Evolutionary conservation across 257 asterid species (phyloP).

Genomic region (Avicennia marina): DNA sequence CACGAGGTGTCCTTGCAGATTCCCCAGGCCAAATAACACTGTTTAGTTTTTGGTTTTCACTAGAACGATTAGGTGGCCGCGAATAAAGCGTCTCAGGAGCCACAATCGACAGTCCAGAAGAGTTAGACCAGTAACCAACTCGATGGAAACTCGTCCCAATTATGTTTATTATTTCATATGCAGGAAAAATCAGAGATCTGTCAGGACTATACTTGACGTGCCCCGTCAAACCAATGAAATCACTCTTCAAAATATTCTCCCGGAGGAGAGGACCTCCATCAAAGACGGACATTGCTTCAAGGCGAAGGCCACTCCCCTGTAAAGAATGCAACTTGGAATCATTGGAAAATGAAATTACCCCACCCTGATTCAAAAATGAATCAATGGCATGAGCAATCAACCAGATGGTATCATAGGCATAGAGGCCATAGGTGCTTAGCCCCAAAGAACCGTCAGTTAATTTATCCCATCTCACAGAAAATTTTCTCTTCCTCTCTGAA

Average conservation of each 20-base stretch:
- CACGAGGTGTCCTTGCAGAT: conserved; percentile 63
- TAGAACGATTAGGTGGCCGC: conserved; percentile 50
- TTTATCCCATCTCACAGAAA: conserved; percentile 49
- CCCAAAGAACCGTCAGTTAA: conserved; percentile 52
- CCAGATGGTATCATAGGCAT: conserved; percentile 90
- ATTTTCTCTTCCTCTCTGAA: conserved; percentile 45
- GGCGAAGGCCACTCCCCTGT: conserved; percentile 52
- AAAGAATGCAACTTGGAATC: conserved; percentile 43
- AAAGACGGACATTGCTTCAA: conserved; percentile 60
- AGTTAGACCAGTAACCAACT: conserved; percentile 85
- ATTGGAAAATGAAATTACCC: conserved; percentile 59
- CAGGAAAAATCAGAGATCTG: conserved; percentile 52
- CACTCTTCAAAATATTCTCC: conserved; percentile 43
- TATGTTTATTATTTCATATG: conserved; percentile 73
- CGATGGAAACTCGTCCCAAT: conserved; percentile 73
- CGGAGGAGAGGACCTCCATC: conserved; percentile 77
- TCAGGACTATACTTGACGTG: conserved; percentile 53
- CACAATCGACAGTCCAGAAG: conserved; percentile 60
- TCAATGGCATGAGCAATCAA: conserved; percentile 76
- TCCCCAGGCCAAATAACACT: conserved; percentile 96
- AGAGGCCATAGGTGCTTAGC: conserved; percentile 63
- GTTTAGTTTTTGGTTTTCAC: conserved; percentile 36
- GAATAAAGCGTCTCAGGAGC: conserved; percentile 61
- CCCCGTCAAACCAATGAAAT: conserved; percentile 79
- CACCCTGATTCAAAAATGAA: conserved; percentile 65